A percentile compares a stretch with the other conserved stretches of the same genome.
These are phyloP conservation scores for Bauhinia variegata DNA, from an alignment of 306 rosid species.

Conservation along the genomic window DNA sequence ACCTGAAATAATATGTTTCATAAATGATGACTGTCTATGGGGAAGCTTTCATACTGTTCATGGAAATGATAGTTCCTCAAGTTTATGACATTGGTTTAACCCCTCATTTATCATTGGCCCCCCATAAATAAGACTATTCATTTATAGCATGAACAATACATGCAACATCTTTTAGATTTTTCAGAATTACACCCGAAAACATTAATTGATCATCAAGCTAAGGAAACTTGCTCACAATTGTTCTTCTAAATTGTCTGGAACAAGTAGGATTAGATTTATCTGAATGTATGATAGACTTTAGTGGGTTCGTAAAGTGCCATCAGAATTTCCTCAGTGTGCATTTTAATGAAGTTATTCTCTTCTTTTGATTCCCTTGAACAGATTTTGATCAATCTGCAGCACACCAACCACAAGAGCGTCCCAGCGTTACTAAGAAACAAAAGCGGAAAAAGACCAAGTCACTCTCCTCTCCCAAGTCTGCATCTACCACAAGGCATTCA, in stretches of 20 bases:
- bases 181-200: no score
- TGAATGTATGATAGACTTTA: no score
- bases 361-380: slow-evolving; percentile 33
- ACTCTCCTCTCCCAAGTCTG: slow-evolving; percentile 46
- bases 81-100: slow-evolving; percentile 21
- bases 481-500: no score
- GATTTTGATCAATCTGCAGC: slow-evolving; percentile 60
- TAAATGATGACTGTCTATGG: background rate
- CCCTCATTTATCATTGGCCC: background rate
- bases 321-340: background rate
- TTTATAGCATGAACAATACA: slow-evolving; percentile 3
- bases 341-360: slow-evolving; percentile 5
- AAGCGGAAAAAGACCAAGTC: slow-evolving; percentile 68
- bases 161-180: background rate
- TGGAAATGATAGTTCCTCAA: slow-evolving; percentile 1
- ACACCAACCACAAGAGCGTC: slow-evolving; percentile 50
- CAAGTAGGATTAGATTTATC: no score
- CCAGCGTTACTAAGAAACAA: slow-evolving; percentile 58
- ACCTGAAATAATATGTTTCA: background rate
- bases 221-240: no score
- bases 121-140: no score
- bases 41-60: slow-evolving; percentile 17
- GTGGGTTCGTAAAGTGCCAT: no score
- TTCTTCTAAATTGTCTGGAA: no score
- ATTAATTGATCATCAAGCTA: no score